Evolutionary conservation across 305 asterid genomes (phyloP), one percentile per base, ranked within the genome.

Genomic region (Striga hermonthica): DNA sequence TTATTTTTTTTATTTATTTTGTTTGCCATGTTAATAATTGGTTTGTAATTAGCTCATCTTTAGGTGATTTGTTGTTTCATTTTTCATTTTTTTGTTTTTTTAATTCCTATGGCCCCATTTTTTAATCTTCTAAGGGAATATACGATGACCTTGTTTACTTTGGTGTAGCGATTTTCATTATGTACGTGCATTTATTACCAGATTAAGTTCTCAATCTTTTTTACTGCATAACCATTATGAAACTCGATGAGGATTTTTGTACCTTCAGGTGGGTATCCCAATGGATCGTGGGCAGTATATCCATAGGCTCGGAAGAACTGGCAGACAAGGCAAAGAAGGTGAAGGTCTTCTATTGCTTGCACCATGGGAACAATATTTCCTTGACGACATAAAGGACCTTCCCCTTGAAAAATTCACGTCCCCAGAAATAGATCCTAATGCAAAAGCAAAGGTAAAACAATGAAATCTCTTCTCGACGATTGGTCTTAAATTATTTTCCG

Each of bases 241-340:
- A 49, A 68, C 28, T 13, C 16, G 14, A 9, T 15, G 13, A 36
- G 38, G 12, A 38, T 50, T 16, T 64, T 57, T 49, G 41, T 64
- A 57, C 68, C 10, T 47, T 71, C 77, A 92, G 98, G 87, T 87
- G 55, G 98, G 97, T n/a, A 72, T 92, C 66, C 96, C 98, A 63
- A 62, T 71, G 1, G 95, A 92, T 62, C 77, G 97, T 37, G 96
- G 85, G 63, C 96, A 87, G 69, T 93, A 93, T 70, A 90, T 90
- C 41, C 91, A 83, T 73, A 84, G 96, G 58, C 86, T 93, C 50
- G 98, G 97, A 81, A 83, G 95, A 79, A 87, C 98, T 38, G 98
- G 96, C 35, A 76, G 95, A 48, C 85, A 88, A 74, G 97, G 95
- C 66, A 90, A 93, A 78, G 90, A 66, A 60, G 96, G 96, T 38